A percentile compares a stretch with the other conserved stretches of the same genome.
phyloP scores from a whole-genome alignment of 495 filamentous ascomycete species.

The Pseudomonodictys pantanalensis region DNA sequence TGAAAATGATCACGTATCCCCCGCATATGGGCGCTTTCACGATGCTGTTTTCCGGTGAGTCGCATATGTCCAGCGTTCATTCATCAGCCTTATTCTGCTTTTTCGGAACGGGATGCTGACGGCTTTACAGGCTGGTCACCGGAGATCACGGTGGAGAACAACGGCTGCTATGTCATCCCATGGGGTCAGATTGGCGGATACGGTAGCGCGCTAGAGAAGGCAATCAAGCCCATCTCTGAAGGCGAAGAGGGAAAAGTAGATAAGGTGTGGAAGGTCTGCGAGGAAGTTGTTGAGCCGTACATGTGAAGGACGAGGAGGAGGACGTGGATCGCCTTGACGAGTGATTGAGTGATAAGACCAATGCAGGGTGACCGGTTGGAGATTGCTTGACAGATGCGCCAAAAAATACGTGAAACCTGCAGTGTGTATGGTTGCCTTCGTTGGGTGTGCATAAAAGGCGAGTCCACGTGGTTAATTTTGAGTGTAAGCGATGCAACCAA shows the following conservation, averaged over 20 bases:
- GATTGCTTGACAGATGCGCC: too few species aligned
- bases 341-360: too few species aligned
- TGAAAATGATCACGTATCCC: conserved; percentile 20
- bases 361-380: too few species aligned
- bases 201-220: conserved; percentile 23
- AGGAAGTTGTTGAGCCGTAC: conserved; percentile 32
- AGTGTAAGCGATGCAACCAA: too few species aligned
- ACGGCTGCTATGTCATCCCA: conserved; percentile 34
- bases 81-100: neutral
- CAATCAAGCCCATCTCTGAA: conserved; percentile 5
- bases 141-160: conserved; percentile 29
- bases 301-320: too few species aligned
- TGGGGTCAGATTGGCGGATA: conserved; percentile 27
- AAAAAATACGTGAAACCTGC: too few species aligned
- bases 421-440: too few species aligned
- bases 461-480: too few species aligned
- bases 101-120: neutral
- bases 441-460: too few species aligned
- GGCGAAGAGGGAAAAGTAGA: conserved; percentile 33
- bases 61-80: neutral
- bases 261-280: conserved; percentile 42
- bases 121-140: conserved; percentile 24
- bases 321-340: too few species aligned
- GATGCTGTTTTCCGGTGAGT: conserved; percentile 36
- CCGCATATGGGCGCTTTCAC: conserved; percentile 36